Conservation (phyloP, 1,139 yeast genomes). For the Candida buenavistaensis region DNA sequence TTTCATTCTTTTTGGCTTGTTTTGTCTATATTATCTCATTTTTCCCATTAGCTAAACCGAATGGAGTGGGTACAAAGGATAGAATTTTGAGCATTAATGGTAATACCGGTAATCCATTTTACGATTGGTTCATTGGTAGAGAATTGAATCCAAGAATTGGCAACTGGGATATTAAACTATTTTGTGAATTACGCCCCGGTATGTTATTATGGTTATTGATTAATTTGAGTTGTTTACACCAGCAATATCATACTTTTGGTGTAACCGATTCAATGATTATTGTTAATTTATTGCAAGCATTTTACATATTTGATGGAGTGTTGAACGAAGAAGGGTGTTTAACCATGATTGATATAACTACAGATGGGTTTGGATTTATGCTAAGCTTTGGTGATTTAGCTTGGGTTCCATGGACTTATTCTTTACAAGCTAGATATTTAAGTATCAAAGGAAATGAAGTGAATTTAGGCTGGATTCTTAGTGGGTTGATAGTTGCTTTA, state of each 20-base stretch:
- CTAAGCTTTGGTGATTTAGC: slow-evolving; percentile 90
- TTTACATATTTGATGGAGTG: slow-evolving; percentile 89
- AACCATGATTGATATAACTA: slow-evolving; percentile 93
- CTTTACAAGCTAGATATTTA: slow-evolving; percentile 81
- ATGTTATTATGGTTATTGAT: slow-evolving; percentile 81
- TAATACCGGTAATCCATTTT: slow-evolving; percentile 70
- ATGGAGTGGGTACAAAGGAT: slow-evolving; percentile 60
- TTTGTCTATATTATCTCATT: slow-evolving; percentile 71
- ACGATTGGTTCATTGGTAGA: slow-evolving; percentile 97
- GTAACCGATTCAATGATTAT: slow-evolving; percentile 73
- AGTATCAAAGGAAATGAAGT: slow-evolving; percentile 57
- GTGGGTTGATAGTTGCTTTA: slow-evolving; percentile 43
- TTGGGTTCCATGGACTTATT: slow-evolving; percentile 91
- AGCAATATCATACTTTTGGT: slow-evolving; percentile 67
- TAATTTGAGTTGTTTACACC: slow-evolving; percentile 77
- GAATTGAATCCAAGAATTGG: slow-evolving; percentile 93
- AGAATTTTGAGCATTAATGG: slow-evolving; percentile 84
- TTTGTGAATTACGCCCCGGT: slow-evolving; percentile 95
- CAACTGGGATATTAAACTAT: slow-evolving; percentile 80
- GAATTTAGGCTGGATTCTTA: slow-evolving; percentile 46
- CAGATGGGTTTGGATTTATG: slow-evolving; percentile 98
- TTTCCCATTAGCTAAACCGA: slow-evolving; percentile 50
- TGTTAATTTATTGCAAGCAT: slow-evolving; percentile 69
- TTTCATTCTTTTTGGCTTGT: slow-evolving; percentile 62
- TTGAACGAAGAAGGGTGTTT: slow-evolving; percentile 85